Base-by-base conservation (phyloP, 148 eudicot genomes). In the Cornus florida region DNA sequence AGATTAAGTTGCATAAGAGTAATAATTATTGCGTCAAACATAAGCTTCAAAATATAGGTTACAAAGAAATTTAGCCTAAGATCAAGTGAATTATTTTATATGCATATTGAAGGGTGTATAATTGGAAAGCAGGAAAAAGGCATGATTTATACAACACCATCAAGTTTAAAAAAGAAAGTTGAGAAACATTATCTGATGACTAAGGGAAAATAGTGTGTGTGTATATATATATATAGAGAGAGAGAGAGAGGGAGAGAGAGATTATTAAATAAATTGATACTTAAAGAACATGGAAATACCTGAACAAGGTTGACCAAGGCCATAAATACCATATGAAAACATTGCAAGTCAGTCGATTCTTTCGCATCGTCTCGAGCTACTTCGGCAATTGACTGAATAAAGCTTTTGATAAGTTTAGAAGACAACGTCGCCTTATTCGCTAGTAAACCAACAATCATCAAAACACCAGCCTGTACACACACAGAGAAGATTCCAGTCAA, bases 301-400 rank as follows among this genome's bases (percentile, higher is more conserved):
- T 91, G 97, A 72, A 93, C 94, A 77, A 96, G 80, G 75, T 84
- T 93, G 83, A 96, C 80, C 84, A 93, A 71, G 73, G 94, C 87
- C 94, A 91, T 91, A 57, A 92, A 73, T 60, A 94, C 86, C 83
- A 88, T 81, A 46, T 91, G 93, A 69, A 82, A 78, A 89, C 88
- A 89, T 79, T 90, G 97, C 78, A 90, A 70, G 77, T 89, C 97
- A 70, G 81, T 62, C 65, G 94, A 83, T 59, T 83, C 88, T 79
- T 83, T 79, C 48, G 89, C 88, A 86, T 90, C 92, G 70, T 82
- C 89, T 41, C 83, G 87, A 77, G 92, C 91, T 69, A 92, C 53
- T 72, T 86, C 95, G 43, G 92, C 87, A 73, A 89, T 86, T 53
- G 90, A 90, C 39, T 87, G 85, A 57, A 93, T 78, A 83, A 93